phyloP scores from a whole-genome alignment of 129 eudicot genomes.

The Gnaphalium uliginosum region DNA sequence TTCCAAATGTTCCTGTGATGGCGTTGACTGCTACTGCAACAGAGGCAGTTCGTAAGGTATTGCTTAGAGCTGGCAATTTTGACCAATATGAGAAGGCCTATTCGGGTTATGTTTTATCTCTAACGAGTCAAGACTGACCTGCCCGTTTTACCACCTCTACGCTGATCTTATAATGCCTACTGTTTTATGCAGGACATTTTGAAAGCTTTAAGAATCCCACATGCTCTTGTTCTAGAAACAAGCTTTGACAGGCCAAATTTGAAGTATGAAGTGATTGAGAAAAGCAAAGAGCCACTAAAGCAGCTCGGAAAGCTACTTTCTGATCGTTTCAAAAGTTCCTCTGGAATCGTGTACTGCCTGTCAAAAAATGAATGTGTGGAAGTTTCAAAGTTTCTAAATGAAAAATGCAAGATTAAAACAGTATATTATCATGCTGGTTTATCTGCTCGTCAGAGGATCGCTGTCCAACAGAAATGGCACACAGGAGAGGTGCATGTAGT shows the following conservation, averaged over 20 bases:
- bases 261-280: constrained; percentile 81
- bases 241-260: constrained; percentile 96
- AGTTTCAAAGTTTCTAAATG: constrained; percentile 82
- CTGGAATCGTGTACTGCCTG: constrained; percentile 96
- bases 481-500: constrained; percentile 89
- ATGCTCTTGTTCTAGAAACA: constrained; percentile 76
- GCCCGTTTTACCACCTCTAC: neutral
- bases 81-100: too few species aligned
- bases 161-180: constrained; percentile 5
- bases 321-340: constrained; percentile 56
- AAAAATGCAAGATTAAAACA: constrained; percentile 78
- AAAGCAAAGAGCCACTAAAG: constrained; percentile 78
- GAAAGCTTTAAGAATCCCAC: constrained; percentile 74
- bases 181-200: constrained; percentile 67
- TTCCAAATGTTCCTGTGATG: constrained; percentile 89
- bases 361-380: constrained; percentile 93
- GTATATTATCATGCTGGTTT: constrained; percentile 96
- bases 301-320: constrained; percentile 79
- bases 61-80: neutral
- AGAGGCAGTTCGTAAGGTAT: constrained; percentile 79
- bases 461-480: constrained; percentile 93
- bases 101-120: neutral
- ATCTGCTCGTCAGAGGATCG: constrained; percentile 80
- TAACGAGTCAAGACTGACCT: neutral
- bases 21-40: constrained; percentile 99